These are phyloP conservation scores for Dendryphion nanum DNA, from an alignment of 2,329 filamentous ascomycete genomes.

Conservation along the genomic window DNA sequence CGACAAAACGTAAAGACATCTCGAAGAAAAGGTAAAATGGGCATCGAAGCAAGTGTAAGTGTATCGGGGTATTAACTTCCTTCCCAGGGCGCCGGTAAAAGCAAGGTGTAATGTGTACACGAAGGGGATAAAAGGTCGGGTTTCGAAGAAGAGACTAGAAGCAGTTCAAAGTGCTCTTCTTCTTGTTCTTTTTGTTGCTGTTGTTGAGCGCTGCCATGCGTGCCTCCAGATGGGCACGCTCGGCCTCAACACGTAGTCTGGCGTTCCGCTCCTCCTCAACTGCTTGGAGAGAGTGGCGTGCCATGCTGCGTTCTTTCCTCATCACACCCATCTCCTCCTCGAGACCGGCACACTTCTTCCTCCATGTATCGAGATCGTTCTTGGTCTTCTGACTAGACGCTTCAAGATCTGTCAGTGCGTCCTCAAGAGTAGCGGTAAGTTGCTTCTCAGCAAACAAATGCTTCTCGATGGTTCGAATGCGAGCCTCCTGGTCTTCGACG, in stretches of 20 bases:
- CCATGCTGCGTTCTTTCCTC: slow-evolving; percentile 58
- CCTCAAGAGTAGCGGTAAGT: slow-evolving; percentile 90
- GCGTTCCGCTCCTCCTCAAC: slow-evolving; percentile 97
- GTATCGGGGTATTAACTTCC: slow-evolving; percentile 21
- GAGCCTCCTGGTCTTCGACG: slow-evolving; percentile 91
- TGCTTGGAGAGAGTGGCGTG: slow-evolving; percentile 71
- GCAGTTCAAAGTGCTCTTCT: slow-evolving; percentile 92
- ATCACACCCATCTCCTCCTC: slow-evolving; percentile 69
- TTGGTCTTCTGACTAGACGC: slow-evolving; percentile 89
- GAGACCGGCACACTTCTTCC: slow-evolving; percentile 75
- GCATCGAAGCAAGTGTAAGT: slow-evolving; percentile 13
- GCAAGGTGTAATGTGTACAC: slow-evolving; percentile 13
- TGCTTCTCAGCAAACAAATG: slow-evolving; percentile 95
- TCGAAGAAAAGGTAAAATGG: slow-evolving; percentile 10
- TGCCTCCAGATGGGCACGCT: slow-evolving; percentile 85
- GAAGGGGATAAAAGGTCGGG: slow-evolving; percentile 8
- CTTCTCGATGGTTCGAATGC: slow-evolving; percentile 94
- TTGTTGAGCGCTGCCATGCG: slow-evolving; percentile 74
- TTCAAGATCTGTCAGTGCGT: slow-evolving; percentile 92
- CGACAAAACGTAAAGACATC: slow-evolving; percentile 17
- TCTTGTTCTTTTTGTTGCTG: slow-evolving; percentile 83
- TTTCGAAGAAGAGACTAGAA: slow-evolving; percentile 60
- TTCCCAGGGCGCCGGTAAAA: slow-evolving; percentile 16
- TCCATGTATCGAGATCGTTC: slow-evolving; percentile 85
- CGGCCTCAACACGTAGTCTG: slow-evolving; percentile 83